Conservation (phyloP, 2,329 filamentous ascomycete genomes). For the Epichloe coenophiala region DNA sequence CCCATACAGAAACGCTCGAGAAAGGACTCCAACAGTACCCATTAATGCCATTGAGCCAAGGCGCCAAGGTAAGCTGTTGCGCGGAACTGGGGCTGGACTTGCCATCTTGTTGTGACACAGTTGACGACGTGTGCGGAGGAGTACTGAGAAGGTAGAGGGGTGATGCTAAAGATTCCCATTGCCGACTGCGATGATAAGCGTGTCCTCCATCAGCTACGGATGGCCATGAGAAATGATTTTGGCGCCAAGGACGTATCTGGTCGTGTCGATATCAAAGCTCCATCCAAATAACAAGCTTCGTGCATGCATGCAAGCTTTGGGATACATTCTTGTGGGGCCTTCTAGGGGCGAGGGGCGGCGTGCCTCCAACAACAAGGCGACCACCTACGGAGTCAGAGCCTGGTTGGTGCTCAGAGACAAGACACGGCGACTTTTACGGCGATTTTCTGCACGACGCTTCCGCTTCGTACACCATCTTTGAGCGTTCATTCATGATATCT, state of each 20-base stretch:
- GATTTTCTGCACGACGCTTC: not conserved
- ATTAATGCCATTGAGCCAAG: constrained; percentile 61
- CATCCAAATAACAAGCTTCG: too few species aligned
- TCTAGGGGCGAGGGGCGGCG: not conserved
- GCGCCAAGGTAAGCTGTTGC: constrained; percentile 56
- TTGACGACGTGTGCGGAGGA: not conserved
- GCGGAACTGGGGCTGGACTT: constrained; percentile 14
- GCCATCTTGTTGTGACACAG: constrained; percentile 8
- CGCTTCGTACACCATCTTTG: not conserved
- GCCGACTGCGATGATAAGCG: not conserved
- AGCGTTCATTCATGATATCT: not conserved
- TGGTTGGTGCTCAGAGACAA: too few species aligned
- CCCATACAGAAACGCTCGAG: constrained; percentile 60
- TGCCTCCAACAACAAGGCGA: too few species aligned
- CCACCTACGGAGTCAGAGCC: too few species aligned
- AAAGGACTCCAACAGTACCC: constrained; percentile 57
- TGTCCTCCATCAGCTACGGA: not conserved
- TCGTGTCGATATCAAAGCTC: not conserved
- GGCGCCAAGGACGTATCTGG: not conserved
- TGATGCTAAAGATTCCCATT: not conserved
- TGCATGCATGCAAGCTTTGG: too few species aligned
- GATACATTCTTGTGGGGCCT: not conserved
- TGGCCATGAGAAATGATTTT: not conserved
- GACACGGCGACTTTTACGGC: too few species aligned
- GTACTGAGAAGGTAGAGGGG: not conserved